A percentile compares a stretch with the other conserved stretches of the same genome.
Evolutionary conservation across 768 basidiomycete genomes (phyloP).

Genomic region (Mycena rebaudengoi): DNA sequence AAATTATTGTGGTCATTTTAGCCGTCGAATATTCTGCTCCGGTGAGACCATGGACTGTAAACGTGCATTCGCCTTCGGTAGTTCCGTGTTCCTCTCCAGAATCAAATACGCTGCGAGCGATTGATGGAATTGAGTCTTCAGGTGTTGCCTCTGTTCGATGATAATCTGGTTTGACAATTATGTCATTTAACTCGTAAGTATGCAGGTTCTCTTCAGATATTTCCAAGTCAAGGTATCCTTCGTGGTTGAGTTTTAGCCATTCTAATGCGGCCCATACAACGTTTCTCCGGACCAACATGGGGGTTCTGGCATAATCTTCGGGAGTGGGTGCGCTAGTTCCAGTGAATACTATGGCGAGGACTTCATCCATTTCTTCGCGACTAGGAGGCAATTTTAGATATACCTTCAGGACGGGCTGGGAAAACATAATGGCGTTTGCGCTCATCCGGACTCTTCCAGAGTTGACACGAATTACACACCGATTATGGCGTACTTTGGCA

Average conservation of each 20-base stretch:
- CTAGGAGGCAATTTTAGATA: constrained; percentile 35
- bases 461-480: constrained; percentile 37
- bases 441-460: constrained; percentile 35
- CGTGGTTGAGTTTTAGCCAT: constrained; percentile 22
- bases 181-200: constrained; percentile 10
- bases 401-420: constrained; percentile 34
- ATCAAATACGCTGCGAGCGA: too few relatives aligned
- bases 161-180: constrained; percentile 18
- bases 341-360: constrained; percentile 21
- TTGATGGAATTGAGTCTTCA: too few relatives aligned
- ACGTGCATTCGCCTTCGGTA: too few relatives aligned
- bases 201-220: constrained; percentile 12
- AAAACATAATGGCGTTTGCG: constrained; percentile 41
- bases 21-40: constrained; percentile 25
- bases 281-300: constrained; percentile 24
- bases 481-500: constrained; percentile 33
- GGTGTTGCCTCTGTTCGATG: neutral
- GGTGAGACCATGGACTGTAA: constrained; percentile 46
- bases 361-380: constrained; percentile 31
- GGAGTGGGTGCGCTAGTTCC: neutral
- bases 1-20: constrained; percentile 20
- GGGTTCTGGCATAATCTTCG: neutral
- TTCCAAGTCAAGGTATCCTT: constrained; percentile 8
- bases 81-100: too few relatives aligned
- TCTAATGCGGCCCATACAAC: constrained; percentile 14